Conservation (phyloP, 306 rosid genomes). For the Albizia julibrissin region DNA sequence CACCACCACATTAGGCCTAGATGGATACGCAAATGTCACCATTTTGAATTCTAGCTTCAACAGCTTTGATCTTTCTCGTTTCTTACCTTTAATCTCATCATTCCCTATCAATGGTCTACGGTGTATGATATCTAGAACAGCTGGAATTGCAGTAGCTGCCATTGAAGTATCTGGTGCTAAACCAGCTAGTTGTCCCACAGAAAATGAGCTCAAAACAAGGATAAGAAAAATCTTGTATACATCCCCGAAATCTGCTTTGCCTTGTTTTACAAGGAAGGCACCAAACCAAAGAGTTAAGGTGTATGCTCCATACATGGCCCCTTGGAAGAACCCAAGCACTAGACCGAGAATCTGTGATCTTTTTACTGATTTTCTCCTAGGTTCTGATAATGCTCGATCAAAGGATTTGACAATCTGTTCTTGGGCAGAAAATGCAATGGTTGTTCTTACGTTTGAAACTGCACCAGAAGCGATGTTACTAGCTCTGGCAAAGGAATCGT, state of each 20-base stretch:
- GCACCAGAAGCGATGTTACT: constrained; percentile 94
- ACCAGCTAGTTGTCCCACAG: constrained; percentile 92
- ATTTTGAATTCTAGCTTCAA: constrained; percentile 64
- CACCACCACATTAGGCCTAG: constrained; percentile 73
- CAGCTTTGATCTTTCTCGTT: constrained; percentile 52
- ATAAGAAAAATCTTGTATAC: constrained; percentile 83
- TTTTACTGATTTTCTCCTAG: constrained; percentile 56
- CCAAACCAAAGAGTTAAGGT: constrained; percentile 82
- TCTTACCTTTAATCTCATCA: constrained; percentile 43
- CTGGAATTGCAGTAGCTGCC: constrained; percentile 74
- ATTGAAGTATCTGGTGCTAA: constrained; percentile 86
- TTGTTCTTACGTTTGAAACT: constrained; percentile 82
- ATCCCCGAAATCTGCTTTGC: constrained; percentile 48
- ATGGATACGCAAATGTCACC: constrained; percentile 89
- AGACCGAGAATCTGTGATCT: constrained; percentile 76
- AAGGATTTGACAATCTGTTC: constrained; percentile 72
- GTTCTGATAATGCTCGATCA: constrained; percentile 65
- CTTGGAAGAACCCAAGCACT: constrained; percentile 73
- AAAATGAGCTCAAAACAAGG: constrained; percentile 92
- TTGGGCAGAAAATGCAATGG: constrained; percentile 86
- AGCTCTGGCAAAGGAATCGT: constrained; percentile 73
- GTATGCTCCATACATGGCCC: constrained; percentile 85
- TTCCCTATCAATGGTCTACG: constrained; percentile 65
- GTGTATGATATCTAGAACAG: constrained; percentile 63
- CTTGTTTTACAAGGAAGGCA: constrained; percentile 53